phyloP scores from a whole-genome alignment of 371 early-diverging fungal genomes.

The Aphelidium insulamus region DNA sequence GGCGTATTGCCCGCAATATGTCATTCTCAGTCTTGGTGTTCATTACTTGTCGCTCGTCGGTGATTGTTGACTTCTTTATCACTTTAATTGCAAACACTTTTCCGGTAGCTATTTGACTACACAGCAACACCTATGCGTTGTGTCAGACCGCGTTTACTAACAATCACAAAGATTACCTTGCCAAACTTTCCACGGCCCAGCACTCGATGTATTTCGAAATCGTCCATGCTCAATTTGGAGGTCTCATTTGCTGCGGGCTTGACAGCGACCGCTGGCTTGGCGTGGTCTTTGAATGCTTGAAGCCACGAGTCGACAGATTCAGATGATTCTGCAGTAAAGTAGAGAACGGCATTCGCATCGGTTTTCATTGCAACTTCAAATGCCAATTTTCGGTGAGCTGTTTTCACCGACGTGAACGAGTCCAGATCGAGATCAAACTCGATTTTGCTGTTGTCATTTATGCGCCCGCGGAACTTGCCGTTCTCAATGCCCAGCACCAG shows the following conservation, averaged over 20 bases:
- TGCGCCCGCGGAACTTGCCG: constrained; percentile 5
- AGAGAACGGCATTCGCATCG: too few species aligned
- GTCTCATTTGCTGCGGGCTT: constrained; percentile 1
- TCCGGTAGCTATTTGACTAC: constrained; percentile 11
- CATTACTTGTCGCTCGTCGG: constrained; percentile 6
- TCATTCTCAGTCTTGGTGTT: constrained; percentile 13
- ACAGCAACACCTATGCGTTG: too few species aligned
- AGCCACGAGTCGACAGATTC: too few species aligned
- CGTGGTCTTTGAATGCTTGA: too few species aligned
- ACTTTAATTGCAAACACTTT: constrained; percentile 25
- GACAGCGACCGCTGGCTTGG: constrained; percentile 1
- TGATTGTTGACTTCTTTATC: constrained; percentile 14
- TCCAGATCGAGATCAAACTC: too few species aligned
- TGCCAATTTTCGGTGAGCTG: too few species aligned
- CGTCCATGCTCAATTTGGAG: constrained; percentile 14
- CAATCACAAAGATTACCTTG: too few species aligned
- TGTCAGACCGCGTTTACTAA: too few species aligned
- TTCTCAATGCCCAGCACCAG: constrained; percentile 9
- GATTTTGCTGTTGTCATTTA: too few species aligned
- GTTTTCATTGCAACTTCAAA: too few species aligned
- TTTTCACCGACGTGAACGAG: too few species aligned
- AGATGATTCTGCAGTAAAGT: too few species aligned
- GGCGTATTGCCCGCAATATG: constrained; percentile 10
- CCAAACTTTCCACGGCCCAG: constrained; percentile 32
- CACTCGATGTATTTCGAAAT: constrained; percentile 22